Evolutionary conservation across 1,139 yeast genomes (phyloP), one percentile per base, ranked within the genome.

Genomic region (Diutina sp.): DNA sequence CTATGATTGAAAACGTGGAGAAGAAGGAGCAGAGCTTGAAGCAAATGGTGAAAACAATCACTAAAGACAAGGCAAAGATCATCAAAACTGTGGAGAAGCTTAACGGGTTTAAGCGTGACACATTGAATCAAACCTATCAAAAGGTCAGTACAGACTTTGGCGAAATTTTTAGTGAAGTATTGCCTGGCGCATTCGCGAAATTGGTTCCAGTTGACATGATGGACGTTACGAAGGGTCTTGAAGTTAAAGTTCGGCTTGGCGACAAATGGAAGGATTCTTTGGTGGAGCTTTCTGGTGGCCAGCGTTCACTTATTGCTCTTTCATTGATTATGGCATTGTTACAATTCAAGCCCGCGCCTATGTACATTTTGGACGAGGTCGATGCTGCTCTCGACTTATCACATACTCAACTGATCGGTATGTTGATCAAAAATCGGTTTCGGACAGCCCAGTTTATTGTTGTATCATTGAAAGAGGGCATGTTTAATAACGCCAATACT

Each of bases 391-490:
- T 95, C 61, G 99, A 95, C 74, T 79, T 91, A 61, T 89, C 96
- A 57, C 99, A 95, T 68, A 95, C 99, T 1, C 98, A 95, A 69
- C 93, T 93, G 65, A 93, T 95, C 65, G 99, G 99, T 5, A 97
- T 90, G 66, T 76, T 95, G 66, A 93, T 95, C 69, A 93, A 91
- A 71, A 91, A 97, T 0, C 76, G 97, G 63, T 95, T 95, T 71
- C 87, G 88, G 67, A 97, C 96, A 0, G 87, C 97, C 2, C 99
- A 95, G 67, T 95, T 95, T 66, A 91, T 95, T 62, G 96, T 95
- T 57, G 99, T 95, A 21, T 88, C 97, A 35, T 82, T 95, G 71
- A 95, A 95, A 67, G 99, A 95, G 68, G 99, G 98, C 16, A 90
- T 95, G 97, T 95, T 93, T 67, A 87, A 96, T 30, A 95, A 95